Conservation (phyloP, 768 basidiomycete genomes). For the Termitomyces sp. region DNA sequence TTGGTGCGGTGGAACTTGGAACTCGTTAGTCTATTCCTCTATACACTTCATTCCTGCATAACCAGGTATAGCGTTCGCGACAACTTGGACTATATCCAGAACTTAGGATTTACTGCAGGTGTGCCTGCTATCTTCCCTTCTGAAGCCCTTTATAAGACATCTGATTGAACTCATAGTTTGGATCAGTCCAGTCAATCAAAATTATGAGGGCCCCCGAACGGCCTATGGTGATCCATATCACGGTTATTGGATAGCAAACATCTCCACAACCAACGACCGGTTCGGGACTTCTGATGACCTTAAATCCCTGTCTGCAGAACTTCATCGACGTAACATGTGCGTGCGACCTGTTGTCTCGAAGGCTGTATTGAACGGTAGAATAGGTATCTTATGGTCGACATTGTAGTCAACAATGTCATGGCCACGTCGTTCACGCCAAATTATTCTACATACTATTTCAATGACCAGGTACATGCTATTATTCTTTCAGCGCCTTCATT, state of each 20-base stretch:
- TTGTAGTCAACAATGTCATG: conserved; percentile 87
- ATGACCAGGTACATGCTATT: conserved; percentile 40
- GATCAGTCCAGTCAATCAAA: conserved; percentile 80
- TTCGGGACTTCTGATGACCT: conserved; percentile 68
- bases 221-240: conserved; percentile 82
- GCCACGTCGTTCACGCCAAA: conserved; percentile 57
- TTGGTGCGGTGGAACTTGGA: conserved; percentile 89
- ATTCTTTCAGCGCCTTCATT: neutral
- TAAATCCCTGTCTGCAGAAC: conserved; percentile 50
- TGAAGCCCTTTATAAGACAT: neutral
- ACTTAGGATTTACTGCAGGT: conserved; percentile 80
- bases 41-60: neutral
- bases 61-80: conserved; percentile 43
- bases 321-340: conserved; percentile 70
- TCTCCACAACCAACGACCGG: conserved; percentile 50
- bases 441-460: conserved; percentile 65
- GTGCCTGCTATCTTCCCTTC: conserved; percentile 12
- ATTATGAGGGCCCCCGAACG: conserved; percentile 65
- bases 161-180: conserved; percentile 42
- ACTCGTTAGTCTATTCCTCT: conserved; percentile 31
- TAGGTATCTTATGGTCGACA: conserved; percentile 80
- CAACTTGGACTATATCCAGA: conserved; percentile 82
- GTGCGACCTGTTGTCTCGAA: conserved; percentile 11
- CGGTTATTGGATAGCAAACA: conserved; percentile 78
- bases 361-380: neutral